Percentiles rank a stretch among this genome's conserved stretches.
These are phyloP conservation scores for Gremmenia infestans DNA, from an alignment of 2,329 filamentous ascomycete species.

Conservation along the genomic window DNA sequence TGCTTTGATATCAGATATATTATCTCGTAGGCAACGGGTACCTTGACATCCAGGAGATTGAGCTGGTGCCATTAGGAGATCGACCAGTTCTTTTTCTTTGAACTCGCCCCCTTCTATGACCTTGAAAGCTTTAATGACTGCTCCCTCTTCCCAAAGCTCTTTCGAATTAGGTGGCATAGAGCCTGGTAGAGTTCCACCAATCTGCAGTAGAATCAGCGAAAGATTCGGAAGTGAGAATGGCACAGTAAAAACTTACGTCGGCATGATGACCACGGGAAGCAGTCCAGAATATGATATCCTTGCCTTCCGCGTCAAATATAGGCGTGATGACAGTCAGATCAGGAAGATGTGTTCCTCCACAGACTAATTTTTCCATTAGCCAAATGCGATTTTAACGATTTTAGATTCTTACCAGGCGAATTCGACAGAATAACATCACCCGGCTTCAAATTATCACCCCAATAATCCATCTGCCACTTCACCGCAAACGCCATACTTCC, in stretches of 20 bases:
- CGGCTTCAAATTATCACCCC: slow-evolving; percentile 67
- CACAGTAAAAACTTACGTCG: slow-evolving; percentile 37
- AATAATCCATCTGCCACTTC: slow-evolving; percentile 68
- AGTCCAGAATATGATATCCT: slow-evolving; percentile 73
- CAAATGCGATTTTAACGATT: neutral
- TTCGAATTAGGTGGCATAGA: slow-evolving; percentile 74
- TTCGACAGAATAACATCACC: slow-evolving; percentile 79
- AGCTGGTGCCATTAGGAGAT: slow-evolving; percentile 67
- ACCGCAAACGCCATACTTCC: slow-evolving; percentile 37
- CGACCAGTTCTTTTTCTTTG: slow-evolving; percentile 66
- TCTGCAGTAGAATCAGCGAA: slow-evolving; percentile 31
- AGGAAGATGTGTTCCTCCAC: slow-evolving; percentile 70
- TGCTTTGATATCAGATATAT: slow-evolving; percentile 61
- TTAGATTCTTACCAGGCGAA: slow-evolving; percentile 50
- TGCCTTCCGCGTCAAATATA: slow-evolving; percentile 58
- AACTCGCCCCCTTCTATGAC: slow-evolving; percentile 70
- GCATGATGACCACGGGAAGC: slow-evolving; percentile 77
- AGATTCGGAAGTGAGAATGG: neutral
- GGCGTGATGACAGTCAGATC: slow-evolving; percentile 78
- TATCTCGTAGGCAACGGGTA: slow-evolving; percentile 59
- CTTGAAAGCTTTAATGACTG: slow-evolving; percentile 57
- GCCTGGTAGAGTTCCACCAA: slow-evolving; percentile 74
- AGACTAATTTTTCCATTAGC: neutral
- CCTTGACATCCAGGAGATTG: slow-evolving; percentile 69
- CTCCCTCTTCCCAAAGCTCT: slow-evolving; percentile 58